These are phyloP conservation scores for Daldinia loculata DNA, from an alignment of 495 filamentous ascomycete genomes.

Conservation along the genomic window DNA sequence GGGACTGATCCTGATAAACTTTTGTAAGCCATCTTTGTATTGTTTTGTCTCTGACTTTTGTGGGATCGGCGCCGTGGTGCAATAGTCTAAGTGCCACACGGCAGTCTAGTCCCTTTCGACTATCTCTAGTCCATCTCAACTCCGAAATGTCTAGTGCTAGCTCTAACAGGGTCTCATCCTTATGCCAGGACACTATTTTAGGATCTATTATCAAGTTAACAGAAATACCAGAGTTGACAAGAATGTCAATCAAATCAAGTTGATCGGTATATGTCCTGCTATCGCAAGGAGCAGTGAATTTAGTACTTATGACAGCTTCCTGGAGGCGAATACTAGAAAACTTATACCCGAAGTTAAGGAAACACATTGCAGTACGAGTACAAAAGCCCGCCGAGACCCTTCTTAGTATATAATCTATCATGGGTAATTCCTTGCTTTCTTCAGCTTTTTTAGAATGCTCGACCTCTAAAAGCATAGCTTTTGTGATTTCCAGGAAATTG, in stretches of 20 bases:
- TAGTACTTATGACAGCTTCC: neutral
- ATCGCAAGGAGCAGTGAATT: neutral
- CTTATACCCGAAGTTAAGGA: neutral
- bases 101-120: neutral
- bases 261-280: neutral
- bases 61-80: slow-evolving; percentile 10
- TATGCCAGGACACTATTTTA: too few species aligned
- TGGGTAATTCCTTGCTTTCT: neutral
- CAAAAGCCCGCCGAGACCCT: neutral
- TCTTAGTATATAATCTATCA: neutral
- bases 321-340: neutral
- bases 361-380: neutral
- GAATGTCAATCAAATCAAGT: neutral
- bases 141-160: too few species aligned
- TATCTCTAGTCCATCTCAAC: neutral
- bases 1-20: neutral
- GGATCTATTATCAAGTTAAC: neutral
- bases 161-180: too few species aligned
- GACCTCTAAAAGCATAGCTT: neutral
- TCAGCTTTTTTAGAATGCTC: neutral
- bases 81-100: neutral
- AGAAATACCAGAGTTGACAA: neutral
- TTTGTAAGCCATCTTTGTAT: neutral
- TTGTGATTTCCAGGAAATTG: neutral
- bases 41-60: neutral